Percentiles rank a stretch among this genome's conserved stretches.
These are phyloP conservation scores for Agaricus bisporus DNA, from an alignment of 768 basidiomycete species.

Conservation along the genomic window DNA sequence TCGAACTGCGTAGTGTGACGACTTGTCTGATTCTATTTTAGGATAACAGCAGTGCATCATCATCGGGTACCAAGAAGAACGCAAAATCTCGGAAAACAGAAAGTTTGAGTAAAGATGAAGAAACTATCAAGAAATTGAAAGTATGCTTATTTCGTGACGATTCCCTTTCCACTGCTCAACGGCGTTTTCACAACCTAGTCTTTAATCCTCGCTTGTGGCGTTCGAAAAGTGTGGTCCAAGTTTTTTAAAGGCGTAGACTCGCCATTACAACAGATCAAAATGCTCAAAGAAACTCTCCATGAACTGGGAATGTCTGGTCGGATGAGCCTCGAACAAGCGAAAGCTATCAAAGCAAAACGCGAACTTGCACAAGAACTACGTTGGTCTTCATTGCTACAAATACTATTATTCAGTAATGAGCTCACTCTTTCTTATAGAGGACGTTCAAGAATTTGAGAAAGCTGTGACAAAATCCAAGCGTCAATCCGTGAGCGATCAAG, in stretches of 20 bases:
- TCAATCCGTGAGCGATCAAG: conserved; percentile 20
- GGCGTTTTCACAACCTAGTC: conserved; percentile 33
- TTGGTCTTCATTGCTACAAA: conserved; percentile 8
- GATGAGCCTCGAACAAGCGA: conserved; percentile 77
- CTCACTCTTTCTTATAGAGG: conserved; percentile 40
- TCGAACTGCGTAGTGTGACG: not conserved
- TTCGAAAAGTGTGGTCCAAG: conserved; percentile 72
- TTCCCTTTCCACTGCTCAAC: not conserved
- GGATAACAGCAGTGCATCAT: conserved; percentile 14
- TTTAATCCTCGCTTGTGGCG: conserved; percentile 67
- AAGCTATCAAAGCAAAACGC: conserved; percentile 60
- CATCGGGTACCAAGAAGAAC: conserved; percentile 20
- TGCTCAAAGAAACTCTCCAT: conserved; percentile 55
- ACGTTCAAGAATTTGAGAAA: conserved; percentile 66
- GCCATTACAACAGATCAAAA: conserved; percentile 57
- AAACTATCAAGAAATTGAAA: conserved; percentile 70
- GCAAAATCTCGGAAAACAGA: conserved; percentile 24
- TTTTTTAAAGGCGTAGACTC: conserved; percentile 56
- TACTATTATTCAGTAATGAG: not conserved
- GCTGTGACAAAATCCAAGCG: conserved; percentile 32
- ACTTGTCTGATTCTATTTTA: not conserved
- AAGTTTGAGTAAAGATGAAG: conserved; percentile 54
- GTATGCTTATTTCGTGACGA: conserved; percentile 24
- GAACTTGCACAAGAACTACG: conserved; percentile 74
- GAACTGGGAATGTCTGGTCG: conserved; percentile 80